Conservation (phyloP, 2,329 filamentous ascomycete genomes). For the Penicillium occitanis region DNA sequence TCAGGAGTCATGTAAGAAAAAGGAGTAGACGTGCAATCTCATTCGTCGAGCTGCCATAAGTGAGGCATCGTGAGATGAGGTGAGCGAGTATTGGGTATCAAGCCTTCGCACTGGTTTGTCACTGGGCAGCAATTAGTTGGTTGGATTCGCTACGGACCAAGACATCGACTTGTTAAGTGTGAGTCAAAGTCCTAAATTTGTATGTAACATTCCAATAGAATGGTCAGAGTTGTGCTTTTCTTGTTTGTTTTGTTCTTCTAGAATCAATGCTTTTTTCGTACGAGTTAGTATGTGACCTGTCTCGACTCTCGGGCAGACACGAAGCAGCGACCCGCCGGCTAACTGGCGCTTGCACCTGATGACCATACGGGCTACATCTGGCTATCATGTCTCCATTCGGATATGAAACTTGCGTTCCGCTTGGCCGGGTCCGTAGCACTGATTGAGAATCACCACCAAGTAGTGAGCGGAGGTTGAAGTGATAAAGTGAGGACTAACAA, state of each 20-base stretch:
- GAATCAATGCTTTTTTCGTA: neutral
- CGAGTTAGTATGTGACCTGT: constrained; percentile 1
- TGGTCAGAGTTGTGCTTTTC: neutral
- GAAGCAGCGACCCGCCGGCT: constrained; percentile 19
- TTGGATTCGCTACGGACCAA: constrained; percentile 2
- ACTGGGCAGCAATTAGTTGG: constrained; percentile 19
- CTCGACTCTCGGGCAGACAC: constrained; percentile 17
- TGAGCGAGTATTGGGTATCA: constrained; percentile 20
- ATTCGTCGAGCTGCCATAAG: constrained; percentile 19
- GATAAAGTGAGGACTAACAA: neutral
- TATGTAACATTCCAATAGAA: neutral
- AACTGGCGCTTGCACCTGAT: neutral
- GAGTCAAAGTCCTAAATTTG: constrained; percentile 3
- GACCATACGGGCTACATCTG: neutral
- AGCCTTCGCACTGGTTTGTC: constrained; percentile 7
- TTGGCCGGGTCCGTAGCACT: neutral
- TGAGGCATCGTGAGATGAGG: constrained; percentile 20
- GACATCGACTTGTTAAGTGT: constrained; percentile 1
- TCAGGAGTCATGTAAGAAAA: constrained; percentile 1
- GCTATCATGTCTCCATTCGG: neutral
- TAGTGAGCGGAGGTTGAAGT: neutral
- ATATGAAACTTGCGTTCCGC: neutral
- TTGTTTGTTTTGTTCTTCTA: neutral
- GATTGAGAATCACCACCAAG: neutral
- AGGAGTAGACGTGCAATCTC: neutral